These are phyloP conservation scores for Colletotrichum sansevieriae DNA, from an alignment of 2,329 filamentous ascomycete species.

Conservation along the genomic window DNA sequence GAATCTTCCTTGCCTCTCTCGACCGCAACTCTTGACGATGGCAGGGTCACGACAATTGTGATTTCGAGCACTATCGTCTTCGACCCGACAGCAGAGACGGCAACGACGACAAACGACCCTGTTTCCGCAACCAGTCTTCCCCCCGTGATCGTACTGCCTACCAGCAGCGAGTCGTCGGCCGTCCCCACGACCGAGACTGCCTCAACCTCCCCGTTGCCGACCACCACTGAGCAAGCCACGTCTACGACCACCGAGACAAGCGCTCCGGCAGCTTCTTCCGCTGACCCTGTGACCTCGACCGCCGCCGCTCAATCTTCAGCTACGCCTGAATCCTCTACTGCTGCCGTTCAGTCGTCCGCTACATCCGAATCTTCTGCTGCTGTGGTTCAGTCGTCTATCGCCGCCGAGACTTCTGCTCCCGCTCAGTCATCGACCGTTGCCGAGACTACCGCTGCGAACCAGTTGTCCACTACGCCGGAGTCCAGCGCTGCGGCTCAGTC, in stretches of 20 bases:
- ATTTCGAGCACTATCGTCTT: constrained; percentile 45
- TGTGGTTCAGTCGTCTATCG: background rate
- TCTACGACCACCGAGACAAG: constrained; percentile 39
- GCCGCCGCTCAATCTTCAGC: background rate
- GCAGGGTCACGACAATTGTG: constrained; percentile 47
- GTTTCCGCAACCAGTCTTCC: constrained; percentile 38
- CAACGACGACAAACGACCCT: constrained; percentile 31
- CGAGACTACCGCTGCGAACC: background rate
- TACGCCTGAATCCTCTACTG: constrained; percentile 3
- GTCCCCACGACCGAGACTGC: constrained; percentile 12
- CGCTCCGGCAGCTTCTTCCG: background rate
- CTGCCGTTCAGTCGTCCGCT: background rate
- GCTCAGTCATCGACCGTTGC: background rate
- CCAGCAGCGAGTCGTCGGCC: constrained; percentile 27
- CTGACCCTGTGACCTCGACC: background rate
- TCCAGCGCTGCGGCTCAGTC: background rate
- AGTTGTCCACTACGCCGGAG: background rate
- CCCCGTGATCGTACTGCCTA: constrained; percentile 40
- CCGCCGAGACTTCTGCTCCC: background rate
- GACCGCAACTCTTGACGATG: constrained; percentile 39
- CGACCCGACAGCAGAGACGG: constrained; percentile 38
- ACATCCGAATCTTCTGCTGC: background rate
- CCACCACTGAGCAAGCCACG: constrained; percentile 22
- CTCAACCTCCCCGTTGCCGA: constrained; percentile 2
- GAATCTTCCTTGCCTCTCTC: constrained; percentile 36